Percentiles rank a stretch among this genome's conserved stretches.
These are phyloP conservation scores for Colletotrichum tamarilloi DNA, from an alignment of 2,329 filamentous ascomycete genomes.

Conservation along the genomic window DNA sequence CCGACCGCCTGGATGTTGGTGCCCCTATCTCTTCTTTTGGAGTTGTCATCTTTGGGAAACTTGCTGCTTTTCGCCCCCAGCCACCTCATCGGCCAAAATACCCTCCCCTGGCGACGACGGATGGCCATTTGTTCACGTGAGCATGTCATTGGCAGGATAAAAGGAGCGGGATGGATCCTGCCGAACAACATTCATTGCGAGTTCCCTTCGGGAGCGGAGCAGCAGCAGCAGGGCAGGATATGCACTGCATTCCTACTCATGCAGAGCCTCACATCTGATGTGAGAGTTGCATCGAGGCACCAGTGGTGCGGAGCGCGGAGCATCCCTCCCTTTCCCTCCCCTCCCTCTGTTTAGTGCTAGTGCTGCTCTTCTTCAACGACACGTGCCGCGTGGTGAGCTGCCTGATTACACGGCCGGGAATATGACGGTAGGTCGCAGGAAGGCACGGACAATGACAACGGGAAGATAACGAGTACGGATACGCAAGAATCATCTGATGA, in stretches of 20 bases:
- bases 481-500: neutral
- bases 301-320: neutral
- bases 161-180: constrained; percentile 7
- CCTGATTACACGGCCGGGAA: neutral
- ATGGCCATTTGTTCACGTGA: constrained; percentile 8
- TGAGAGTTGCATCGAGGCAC: constrained; percentile 10
- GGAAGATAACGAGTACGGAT: neutral
- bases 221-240: neutral
- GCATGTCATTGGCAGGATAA: constrained; percentile 12
- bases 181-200: constrained; percentile 1
- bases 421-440: neutral
- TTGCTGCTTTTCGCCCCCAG: neutral
- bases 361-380: constrained; percentile 21
- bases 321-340: neutral
- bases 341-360: neutral
- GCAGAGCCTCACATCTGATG: constrained; percentile 33
- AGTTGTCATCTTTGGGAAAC: constrained; percentile 8
- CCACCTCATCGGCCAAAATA: neutral
- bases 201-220: neutral
- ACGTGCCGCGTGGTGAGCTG: constrained; percentile 2
- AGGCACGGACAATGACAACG: neutral
- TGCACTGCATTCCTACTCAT: constrained; percentile 27
- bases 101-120: constrained; percentile 12
- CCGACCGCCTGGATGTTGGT: constrained; percentile 30
- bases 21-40: constrained; percentile 22